phyloP scores from a whole-genome alignment of 2,329 filamentous ascomycete species.

The Ceratocystis cacaofunesta region DNA sequence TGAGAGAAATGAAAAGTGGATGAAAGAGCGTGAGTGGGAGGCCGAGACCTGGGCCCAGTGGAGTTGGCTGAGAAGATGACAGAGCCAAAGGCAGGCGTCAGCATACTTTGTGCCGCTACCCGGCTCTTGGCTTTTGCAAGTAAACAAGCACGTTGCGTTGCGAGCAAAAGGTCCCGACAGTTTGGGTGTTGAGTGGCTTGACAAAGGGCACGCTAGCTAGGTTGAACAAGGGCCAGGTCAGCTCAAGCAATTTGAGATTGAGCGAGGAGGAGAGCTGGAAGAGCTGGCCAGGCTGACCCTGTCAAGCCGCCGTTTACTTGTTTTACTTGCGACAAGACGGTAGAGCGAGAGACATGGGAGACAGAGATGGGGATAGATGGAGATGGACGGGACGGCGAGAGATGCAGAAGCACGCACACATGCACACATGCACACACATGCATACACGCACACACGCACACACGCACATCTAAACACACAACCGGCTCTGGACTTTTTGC shows the following conservation, averaged over 20 bases:
- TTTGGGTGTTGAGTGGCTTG: background rate
- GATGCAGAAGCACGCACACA: too few relatives aligned
- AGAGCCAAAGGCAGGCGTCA: background rate
- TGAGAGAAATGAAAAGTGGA: background rate
- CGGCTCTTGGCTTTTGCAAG: background rate
- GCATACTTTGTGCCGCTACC: background rate
- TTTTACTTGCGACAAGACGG: too few relatives aligned
- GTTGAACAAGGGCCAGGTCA: background rate
- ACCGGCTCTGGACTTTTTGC: background rate
- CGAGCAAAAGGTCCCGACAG: slow-evolving; percentile 3
- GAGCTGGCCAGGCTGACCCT: too few relatives aligned
- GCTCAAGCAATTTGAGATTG: background rate
- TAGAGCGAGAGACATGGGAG: too few relatives aligned
- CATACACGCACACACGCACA: too few relatives aligned
- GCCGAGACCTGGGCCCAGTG: background rate
- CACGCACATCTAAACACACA: background rate
- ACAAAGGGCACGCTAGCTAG: background rate
- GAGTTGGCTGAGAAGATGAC: background rate
- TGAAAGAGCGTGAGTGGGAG: background rate
- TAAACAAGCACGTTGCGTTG: background rate
- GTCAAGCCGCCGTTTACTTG: too few relatives aligned
- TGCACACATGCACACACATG: too few relatives aligned
- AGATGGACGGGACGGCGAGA: too few relatives aligned
- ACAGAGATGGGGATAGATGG: too few relatives aligned
- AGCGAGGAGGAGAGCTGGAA: background rate